Evolutionary conservation across 2,329 filamentous ascomycete genomes (phyloP).

Genomic region (Rhynchosporium secalis): DNA sequence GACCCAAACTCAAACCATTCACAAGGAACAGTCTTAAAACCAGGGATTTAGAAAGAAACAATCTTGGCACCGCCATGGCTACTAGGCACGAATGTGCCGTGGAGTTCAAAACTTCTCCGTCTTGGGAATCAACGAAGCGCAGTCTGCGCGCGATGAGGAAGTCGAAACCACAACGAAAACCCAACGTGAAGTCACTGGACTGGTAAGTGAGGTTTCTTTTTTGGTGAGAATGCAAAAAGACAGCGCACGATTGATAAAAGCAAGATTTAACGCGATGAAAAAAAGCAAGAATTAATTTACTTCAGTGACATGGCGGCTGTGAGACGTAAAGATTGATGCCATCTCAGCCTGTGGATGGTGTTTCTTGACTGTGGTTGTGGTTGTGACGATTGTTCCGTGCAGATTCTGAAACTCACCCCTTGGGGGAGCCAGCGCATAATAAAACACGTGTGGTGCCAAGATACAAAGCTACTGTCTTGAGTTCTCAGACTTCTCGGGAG

Average conservation of each 20-base stretch:
- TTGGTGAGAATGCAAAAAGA: background rate
- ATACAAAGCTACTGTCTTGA: background rate
- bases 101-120: background rate
- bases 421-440: conserved; percentile 9
- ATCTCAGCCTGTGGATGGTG: background rate
- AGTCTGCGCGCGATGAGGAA: background rate
- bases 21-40: background rate
- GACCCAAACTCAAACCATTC: background rate
- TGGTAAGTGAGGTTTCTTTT: background rate
- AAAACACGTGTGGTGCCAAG: conserved; percentile 6
- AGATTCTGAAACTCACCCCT: conserved; percentile 8
- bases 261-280: background rate
- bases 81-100: background rate
- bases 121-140: conserved; percentile 2
- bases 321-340: background rate
- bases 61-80: conserved; percentile 7
- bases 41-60: no score
- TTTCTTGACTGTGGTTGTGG: background rate
- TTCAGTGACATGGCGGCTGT: conserved; percentile 1
- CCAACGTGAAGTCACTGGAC: conserved; percentile 12
- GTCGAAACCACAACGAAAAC: background rate
- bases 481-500: no score
- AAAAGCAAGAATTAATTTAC: background rate
- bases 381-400: conserved; percentile 12
- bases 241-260: background rate